Base-by-base conservation (phyloP, 202 grass and related monocot species). In the Digitaria exilis region DNA sequence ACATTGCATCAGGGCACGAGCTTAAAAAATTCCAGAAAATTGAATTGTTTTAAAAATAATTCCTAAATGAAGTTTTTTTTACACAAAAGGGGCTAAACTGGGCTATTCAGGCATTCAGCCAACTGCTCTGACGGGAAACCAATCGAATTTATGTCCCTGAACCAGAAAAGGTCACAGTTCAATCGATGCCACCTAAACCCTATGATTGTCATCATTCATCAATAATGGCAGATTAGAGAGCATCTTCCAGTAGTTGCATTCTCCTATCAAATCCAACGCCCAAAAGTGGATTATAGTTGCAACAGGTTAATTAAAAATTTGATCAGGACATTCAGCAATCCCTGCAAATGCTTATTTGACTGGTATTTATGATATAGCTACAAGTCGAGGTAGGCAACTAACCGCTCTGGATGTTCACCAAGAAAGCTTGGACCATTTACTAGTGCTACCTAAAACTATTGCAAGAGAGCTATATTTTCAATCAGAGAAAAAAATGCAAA, bases 241-340 rank as follows among this genome's bases (percentile, higher is more conserved):
- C 49, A 74, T 75, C 8, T 52, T 8, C 28, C n/a, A 35, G 71
- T 54, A 11, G 71, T 74, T 74, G 49, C 71, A 55, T 24, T 37
- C 68, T 29, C 43, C 43, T 48, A 71, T 71, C 68, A 71, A 30
- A 71, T 71, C 68, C 42, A 44, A 48, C 67, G 67, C 67, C 15
- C 41, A 70, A 6, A 70, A 28, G 22, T 28, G 13, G 13, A 16
- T 7, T 49, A 30, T 49, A 30, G 67, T 71, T 71, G 42, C 67
- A 71, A 48, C 22, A 26, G 17, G 7, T 8, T 44, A 3, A 9
- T 28, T 45, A 70, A 18, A 29, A 43, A 46, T 18, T 48, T 32
- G 42, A 24, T 18, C 22, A 46, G 42, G 67, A 48, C 42, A 25
- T 29, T 26, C 21, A 29, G 67, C 22, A 46, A 71, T 46, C 42